Evolutionary conservation across 768 basidiomycete genomes (phyloP), one percentile per base, ranked within the genome.

Genomic region (Coprinopsis strossmayeri): DNA sequence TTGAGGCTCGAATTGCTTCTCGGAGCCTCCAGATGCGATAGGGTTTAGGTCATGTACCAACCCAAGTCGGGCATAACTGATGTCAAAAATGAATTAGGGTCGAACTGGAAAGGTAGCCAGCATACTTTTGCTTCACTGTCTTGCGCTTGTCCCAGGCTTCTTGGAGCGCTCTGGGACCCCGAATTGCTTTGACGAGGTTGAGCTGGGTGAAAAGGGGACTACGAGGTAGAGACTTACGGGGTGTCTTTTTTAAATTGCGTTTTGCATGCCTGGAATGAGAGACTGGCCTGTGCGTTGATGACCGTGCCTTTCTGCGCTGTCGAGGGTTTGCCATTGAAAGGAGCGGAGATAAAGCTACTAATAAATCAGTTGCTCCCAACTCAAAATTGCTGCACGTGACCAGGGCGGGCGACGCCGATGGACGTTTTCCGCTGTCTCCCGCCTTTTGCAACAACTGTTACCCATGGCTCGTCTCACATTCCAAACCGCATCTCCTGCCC

Each of bases 61-160:
- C n/a, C 90, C 88, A 52, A 93, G 73, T 18, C 82, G 74, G 56
- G 78, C 70, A 64, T 92, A 93, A 67, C 90, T 92, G 46, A 15
- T n/a, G 54, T 42, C 49, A 40, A 48, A 47, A 34, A 39, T 48
- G 25, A 47, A 52, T 20, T 13, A 30, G 34, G 13, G 23, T 50
- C 25, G 26, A 51, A 34, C 20, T 12, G 11, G 30, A 9, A 18
- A 7, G 28, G 28, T 41, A 23, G 28, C 32, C 21, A 27, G 62
- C 84, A 58, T 59, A 95, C 93, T 96, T 97, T 78, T 97, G 94
- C 54, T 77, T 78, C 15, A 94, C 83, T 10, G 93, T 97, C 68
- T 89, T 90, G 44, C 69, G 70, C 55, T 79, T 80, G 64, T 97
- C 88, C 93, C 93, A 97, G 48, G 82, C 82, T 38, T 87, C 81